Evolutionary conservation across 202 grass and related monocot species (phyloP).

Genomic region (Carex arenaria): DNA sequence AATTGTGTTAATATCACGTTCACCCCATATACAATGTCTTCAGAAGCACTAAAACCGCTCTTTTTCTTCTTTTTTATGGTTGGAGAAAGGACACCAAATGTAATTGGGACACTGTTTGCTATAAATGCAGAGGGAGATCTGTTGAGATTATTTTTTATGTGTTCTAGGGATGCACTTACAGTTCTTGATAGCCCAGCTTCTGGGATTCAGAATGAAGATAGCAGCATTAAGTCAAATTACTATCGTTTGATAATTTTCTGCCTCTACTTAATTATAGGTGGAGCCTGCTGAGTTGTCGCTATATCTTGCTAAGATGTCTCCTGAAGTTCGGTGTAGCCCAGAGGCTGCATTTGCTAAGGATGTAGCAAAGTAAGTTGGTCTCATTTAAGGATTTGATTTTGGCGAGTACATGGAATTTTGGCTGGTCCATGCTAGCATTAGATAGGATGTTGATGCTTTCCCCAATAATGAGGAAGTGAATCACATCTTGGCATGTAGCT

Average conservation of each 20-base stretch:
- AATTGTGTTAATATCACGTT: background rate
- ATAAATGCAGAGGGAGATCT: background rate
- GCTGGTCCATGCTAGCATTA: background rate
- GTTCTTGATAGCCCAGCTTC: background rate
- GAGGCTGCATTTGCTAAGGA: constrained; percentile 80
- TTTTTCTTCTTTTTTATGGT: background rate
- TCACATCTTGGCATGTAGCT: background rate
- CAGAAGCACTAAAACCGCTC: background rate
- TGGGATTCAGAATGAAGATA: background rate
- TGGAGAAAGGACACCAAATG: background rate
- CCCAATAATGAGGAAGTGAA: background rate
- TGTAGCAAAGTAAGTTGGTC: constrained; percentile 65
- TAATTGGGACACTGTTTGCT: background rate
- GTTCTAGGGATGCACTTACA: background rate
- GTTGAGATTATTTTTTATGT: background rate
- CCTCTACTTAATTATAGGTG: constrained; percentile 43
- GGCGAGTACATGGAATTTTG: background rate
- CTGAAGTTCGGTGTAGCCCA: constrained; percentile 58
- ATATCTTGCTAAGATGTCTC: constrained; percentile 95
- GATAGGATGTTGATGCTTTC: background rate
- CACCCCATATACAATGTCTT: background rate
- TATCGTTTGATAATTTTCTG: constrained; percentile 30
- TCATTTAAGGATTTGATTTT: constrained; percentile 2
- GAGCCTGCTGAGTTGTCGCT: constrained; percentile 83
- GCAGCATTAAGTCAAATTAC: background rate